These are phyloP conservation scores for Fusarium tuaranense DNA, from an alignment of 2,329 filamentous ascomycete species.

Conservation along the genomic window DNA sequence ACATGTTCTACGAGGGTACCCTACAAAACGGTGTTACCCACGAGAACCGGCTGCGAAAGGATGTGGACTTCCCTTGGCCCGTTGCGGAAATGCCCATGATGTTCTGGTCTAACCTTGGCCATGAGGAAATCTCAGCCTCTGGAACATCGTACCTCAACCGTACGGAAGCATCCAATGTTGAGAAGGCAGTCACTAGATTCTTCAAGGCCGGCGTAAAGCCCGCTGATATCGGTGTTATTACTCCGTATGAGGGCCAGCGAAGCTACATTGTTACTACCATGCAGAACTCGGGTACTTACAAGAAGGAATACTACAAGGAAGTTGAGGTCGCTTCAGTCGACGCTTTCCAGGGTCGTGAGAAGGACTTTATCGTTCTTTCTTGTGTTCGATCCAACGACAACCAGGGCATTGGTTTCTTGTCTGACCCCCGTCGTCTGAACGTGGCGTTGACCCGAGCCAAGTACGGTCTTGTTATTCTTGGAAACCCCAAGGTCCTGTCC, in stretches of 20 bases:
- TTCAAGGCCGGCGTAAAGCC: slow-evolving; percentile 99
- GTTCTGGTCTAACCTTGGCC: slow-evolving; percentile 99
- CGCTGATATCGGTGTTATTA: slow-evolving; percentile 95
- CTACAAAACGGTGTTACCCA: slow-evolving; percentile 96
- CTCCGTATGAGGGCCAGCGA: slow-evolving; percentile 96
- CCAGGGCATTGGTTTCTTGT: slow-evolving; percentile 98
- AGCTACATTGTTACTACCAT: slow-evolving; percentile 99
- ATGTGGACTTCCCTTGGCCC: slow-evolving; percentile 99
- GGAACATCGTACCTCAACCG: slow-evolving; percentile 98
- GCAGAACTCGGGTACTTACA: slow-evolving; percentile 97
- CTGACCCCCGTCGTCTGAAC: slow-evolving; percentile 95
- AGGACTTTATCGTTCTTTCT: slow-evolving; percentile 98
- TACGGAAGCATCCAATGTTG: slow-evolving; percentile 95
- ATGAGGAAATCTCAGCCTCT: slow-evolving; percentile 97
- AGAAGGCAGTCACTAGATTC: slow-evolving; percentile 98
- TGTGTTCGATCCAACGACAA: slow-evolving; percentile 99
- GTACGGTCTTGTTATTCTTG: slow-evolving; percentile 94
- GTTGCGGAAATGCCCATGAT: slow-evolving; percentile 97
- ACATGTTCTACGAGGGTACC: slow-evolving; percentile 99
- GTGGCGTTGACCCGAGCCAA: slow-evolving; percentile 97
- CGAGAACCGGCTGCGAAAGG: slow-evolving; percentile 86
- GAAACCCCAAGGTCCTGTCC: slow-evolving; percentile 96
- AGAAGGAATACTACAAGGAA: slow-evolving; percentile 98
- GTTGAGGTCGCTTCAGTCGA: slow-evolving; percentile 98
- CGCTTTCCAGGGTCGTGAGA: slow-evolving; percentile 98